phyloP scores from a whole-genome alignment of 495 filamentous ascomycete genomes.

The Stereocaulon alpinum region DNA sequence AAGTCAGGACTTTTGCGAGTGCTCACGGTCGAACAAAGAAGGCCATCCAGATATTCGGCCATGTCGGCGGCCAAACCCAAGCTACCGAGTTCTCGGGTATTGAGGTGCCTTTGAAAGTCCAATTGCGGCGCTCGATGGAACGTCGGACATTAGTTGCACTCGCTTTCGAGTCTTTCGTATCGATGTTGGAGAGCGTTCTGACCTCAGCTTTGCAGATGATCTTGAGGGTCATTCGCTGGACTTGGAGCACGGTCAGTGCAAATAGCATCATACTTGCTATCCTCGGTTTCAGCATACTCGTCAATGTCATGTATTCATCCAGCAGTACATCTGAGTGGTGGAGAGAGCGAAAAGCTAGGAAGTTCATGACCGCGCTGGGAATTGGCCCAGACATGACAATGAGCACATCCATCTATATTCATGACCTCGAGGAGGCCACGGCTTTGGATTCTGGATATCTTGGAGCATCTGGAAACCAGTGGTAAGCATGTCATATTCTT shows the following conservation, averaged over 20 bases:
- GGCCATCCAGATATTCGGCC: conserved; percentile 82
- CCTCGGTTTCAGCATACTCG: conserved; percentile 52
- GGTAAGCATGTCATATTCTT: conserved; percentile 19
- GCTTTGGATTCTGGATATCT: conserved; percentile 24
- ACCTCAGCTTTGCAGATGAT: conserved; percentile 66
- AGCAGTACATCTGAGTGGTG: conserved; percentile 66
- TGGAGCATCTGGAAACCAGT: conserved; percentile 23
- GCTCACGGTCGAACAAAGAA: conserved; percentile 78
- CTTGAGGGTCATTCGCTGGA: conserved; percentile 48
- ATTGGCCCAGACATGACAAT: conserved; percentile 68
- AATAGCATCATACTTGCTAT: conserved; percentile 63
- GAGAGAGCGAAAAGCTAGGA: conserved; percentile 67
- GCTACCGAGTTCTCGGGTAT: conserved; percentile 50
- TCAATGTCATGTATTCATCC: conserved; percentile 63
- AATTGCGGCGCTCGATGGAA: conserved; percentile 46
- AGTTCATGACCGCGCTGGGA: conserved; percentile 70
- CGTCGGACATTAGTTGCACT: conserved; percentile 59
- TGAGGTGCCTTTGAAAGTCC: conserved; percentile 31
- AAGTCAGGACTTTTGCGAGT: conserved; percentile 66
- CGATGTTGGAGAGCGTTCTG: conserved; percentile 57
- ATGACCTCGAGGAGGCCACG: conserved; percentile 65
- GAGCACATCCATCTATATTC: conserved; percentile 74
- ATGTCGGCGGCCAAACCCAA: conserved; percentile 63
- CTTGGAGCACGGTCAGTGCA: conserved; percentile 60
- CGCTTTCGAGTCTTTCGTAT: conserved; percentile 55